phyloP scores from a whole-genome alignment of 2,329 filamentous ascomycete species.

The Neonectria hederae region DNA sequence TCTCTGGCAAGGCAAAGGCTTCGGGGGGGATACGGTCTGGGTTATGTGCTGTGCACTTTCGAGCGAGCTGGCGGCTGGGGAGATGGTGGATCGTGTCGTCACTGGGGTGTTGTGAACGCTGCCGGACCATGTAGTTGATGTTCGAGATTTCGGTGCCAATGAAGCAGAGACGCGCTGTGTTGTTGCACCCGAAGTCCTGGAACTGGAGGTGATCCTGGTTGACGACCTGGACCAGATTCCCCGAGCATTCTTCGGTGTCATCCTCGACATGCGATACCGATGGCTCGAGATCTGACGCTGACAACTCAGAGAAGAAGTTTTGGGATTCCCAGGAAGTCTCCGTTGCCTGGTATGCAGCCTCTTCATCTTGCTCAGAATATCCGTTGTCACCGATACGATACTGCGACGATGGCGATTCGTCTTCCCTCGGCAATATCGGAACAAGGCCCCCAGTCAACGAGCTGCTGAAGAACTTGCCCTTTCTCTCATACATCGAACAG shows the following conservation, averaged over 20 bases:
- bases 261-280: neutral
- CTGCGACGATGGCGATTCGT: neutral
- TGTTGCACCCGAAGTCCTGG: slow-evolving; percentile 52
- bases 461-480: slow-evolving; percentile 21
- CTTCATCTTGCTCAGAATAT: neutral
- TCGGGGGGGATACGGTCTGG: slow-evolving; percentile 51
- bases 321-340: neutral
- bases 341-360: neutral
- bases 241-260: neutral
- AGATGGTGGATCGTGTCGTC: slow-evolving; percentile 42
- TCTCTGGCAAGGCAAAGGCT: slow-evolving; percentile 56
- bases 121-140: slow-evolving; percentile 61
- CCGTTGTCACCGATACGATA: neutral
- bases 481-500: slow-evolving; percentile 58
- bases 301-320: neutral
- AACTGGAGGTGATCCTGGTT: slow-evolving; percentile 56
- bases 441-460: neutral
- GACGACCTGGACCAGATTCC: slow-evolving; percentile 54
- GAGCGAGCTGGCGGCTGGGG: slow-evolving; percentile 41
- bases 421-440: neutral
- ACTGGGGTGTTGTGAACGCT: slow-evolving; percentile 46
- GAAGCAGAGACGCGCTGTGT: slow-evolving; percentile 55
- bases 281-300: neutral
- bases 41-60: slow-evolving; percentile 39
- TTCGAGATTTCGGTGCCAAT: slow-evolving; percentile 64